Evolutionary conservation across 306 rosid genomes (phyloP).

Genomic region (Luffa acutangula): DNA sequence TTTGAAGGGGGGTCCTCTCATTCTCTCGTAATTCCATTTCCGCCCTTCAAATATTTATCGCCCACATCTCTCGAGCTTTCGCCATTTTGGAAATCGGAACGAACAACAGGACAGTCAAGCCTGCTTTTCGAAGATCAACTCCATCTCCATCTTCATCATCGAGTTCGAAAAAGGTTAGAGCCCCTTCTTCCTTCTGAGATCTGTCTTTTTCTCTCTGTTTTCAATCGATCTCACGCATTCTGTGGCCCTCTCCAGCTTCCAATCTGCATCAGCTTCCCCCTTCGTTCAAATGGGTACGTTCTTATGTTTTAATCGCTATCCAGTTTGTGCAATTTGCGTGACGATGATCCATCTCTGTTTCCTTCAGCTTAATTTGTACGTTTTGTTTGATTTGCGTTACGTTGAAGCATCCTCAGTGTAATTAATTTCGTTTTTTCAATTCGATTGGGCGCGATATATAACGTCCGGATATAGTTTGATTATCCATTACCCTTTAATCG

Average conservation of each 20-base stretch:
- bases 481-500: neutral
- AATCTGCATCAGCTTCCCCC: conserved; percentile 13
- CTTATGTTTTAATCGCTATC: neutral
- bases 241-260: conserved; percentile 4
- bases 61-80: neutral
- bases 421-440: conserved; percentile 6
- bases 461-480: conserved; percentile 1
- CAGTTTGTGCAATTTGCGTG: neutral
- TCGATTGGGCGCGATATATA: neutral
- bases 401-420: neutral
- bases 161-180: neutral
- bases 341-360: neutral
- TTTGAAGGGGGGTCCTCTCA: neutral
- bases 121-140: conserved; percentile 16
- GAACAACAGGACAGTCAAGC: conserved; percentile 19
- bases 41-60: conserved; percentile 4
- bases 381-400: conserved; percentile 11
- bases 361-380: neutral
- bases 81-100: conserved; percentile 4
- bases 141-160: conserved; percentile 14
- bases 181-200: conserved; percentile 16
- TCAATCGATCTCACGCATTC: conserved; percentile 21
- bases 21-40: neutral
- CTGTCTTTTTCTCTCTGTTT: conserved; percentile 2
- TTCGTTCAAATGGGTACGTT: neutral